Evolutionary conservation across 192 early-diverging fungal species (phyloP).

Genomic region (Lunasporangiospora selenospora): DNA sequence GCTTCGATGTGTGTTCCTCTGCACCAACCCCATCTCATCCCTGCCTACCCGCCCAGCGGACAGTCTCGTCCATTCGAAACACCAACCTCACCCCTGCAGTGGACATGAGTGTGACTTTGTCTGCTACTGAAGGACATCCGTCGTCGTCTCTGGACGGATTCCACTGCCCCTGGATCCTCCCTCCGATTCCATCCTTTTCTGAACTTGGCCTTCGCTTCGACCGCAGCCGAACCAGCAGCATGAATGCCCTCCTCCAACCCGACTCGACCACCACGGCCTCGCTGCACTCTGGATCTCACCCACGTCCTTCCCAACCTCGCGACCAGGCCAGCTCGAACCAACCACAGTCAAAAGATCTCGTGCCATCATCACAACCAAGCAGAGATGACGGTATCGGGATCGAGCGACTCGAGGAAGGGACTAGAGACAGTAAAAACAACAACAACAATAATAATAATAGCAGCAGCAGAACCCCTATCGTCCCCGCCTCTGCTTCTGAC

Average conservation of each 20-base stretch:
- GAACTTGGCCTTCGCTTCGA: conserved; percentile 35
- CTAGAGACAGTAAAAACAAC: neutral
- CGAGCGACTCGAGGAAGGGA: neutral
- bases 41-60: neutral
- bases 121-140: no score
- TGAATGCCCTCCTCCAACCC: no score
- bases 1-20: no score
- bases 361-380: no score
- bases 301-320: no score
- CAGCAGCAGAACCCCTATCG: neutral
- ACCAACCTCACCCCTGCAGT: neutral
- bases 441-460: neutral
- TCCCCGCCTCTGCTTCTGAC: neutral
- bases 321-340: no score
- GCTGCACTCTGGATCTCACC: neutral
- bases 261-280: conserved; percentile 10
- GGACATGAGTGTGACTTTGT: no score
- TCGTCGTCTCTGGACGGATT: no score
- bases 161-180: conserved; percentile 26
- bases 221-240: no score
- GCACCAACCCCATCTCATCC: neutral
- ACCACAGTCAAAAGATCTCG: no score
- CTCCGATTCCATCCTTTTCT: conserved; percentile 34
- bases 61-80: no score
- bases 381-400: no score